Conservation (phyloP, 441 rosid genomes). For the Gossypium trilobum region DNA sequence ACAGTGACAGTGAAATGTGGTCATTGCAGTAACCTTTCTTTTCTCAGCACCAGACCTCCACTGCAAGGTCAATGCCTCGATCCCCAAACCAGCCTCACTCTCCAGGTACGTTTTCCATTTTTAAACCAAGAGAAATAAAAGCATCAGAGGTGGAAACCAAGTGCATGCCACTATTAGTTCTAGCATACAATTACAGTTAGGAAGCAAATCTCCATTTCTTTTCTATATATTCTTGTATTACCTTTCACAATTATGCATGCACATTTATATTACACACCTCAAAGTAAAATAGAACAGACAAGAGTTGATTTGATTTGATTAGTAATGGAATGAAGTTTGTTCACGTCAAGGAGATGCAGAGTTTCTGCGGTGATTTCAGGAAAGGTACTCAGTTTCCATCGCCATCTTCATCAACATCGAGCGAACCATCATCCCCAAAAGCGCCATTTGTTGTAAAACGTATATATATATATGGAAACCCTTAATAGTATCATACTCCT, state of each 20-base stretch:
- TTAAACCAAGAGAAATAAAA: neutral
- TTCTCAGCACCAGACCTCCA: conserved; percentile 81
- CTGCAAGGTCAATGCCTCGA: conserved; percentile 56
- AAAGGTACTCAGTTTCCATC: conserved; percentile 63
- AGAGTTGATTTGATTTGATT: neutral
- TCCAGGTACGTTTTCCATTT: conserved; percentile 31
- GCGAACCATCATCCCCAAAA: conserved; percentile 73
- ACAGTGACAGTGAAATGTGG: conserved; percentile 97
- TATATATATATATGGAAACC: conserved; percentile 7
- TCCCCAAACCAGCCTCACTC: conserved; percentile 52
- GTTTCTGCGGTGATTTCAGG: conserved; percentile 48
- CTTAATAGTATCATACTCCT: neutral
- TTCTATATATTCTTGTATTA: neutral
- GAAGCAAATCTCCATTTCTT: neutral
- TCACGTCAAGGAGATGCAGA: conserved; percentile 39
- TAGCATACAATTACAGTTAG: neutral
- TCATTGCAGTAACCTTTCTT: conserved; percentile 86
- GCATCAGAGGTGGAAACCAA: neutral
- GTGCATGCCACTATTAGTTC: neutral
- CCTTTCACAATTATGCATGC: neutral
- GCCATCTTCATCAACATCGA: conserved; percentile 58
- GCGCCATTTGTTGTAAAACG: conserved; percentile 91
- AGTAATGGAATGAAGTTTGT: conserved; percentile 16
- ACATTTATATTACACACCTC: neutral
- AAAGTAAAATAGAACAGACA: neutral